These are phyloP conservation scores for Sequoiadendron giganteum DNA, from an alignment of 75 land plant species.

Conservation along the genomic window DNA sequence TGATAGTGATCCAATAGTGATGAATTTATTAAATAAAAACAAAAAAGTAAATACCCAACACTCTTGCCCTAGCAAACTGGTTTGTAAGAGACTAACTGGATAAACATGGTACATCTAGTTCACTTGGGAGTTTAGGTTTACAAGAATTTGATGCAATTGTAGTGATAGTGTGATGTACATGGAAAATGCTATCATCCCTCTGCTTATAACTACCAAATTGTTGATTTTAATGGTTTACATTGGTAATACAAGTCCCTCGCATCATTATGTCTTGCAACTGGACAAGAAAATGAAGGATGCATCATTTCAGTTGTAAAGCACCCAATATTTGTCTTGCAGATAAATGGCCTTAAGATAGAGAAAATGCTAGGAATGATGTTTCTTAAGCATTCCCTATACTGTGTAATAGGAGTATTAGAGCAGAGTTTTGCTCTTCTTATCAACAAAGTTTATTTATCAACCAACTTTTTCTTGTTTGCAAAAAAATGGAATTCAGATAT, in stretches of 20 bases:
- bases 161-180: slow-evolving; percentile 74
- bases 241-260: slow-evolving; percentile 24
- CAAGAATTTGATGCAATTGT: slow-evolving; percentile 72
- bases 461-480: too few relatives aligned
- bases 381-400: neutral
- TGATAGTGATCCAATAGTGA: slow-evolving; percentile 51
- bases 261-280: slow-evolving; percentile 66
- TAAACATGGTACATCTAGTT: slow-evolving; percentile 46
- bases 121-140: neutral
- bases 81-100: slow-evolving; percentile 55
- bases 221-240: slow-evolving; percentile 28
- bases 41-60: slow-evolving; percentile 42
- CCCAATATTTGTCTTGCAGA: slow-evolving; percentile 56
- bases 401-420: neutral
- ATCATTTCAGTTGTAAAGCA: slow-evolving; percentile 53
- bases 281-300: slow-evolving; percentile 68
- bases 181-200: slow-evolving; percentile 55
- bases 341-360: slow-evolving; percentile 47
- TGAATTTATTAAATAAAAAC: slow-evolving; percentile 53
- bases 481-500: too few relatives aligned
- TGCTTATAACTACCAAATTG: slow-evolving; percentile 74
- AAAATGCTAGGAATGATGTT: neutral
- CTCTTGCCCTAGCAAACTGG: slow-evolving; percentile 26
- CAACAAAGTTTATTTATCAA: too few relatives aligned
- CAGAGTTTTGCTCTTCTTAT: too few relatives aligned